Evolutionary conservation across 169 alveolate species (phyloP).

Genomic region (Eimeria necatrix): DNA sequence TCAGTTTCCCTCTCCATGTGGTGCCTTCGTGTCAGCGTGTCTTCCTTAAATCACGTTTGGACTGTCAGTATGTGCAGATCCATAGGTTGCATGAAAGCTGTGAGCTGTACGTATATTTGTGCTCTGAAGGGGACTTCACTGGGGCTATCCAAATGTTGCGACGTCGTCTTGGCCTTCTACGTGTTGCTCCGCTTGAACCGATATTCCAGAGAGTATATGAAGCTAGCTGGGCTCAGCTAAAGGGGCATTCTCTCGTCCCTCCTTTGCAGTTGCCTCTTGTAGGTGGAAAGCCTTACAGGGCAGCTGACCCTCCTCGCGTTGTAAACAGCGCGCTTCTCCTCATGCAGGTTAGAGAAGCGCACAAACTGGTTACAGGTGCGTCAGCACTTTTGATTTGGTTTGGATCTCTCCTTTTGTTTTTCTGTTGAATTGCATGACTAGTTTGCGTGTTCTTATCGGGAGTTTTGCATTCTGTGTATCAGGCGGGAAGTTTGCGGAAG

Average conservation of each 20-base stretch:
- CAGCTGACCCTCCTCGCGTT: conserved; percentile 70
- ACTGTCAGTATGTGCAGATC: too few species aligned
- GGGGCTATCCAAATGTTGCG: conserved; percentile 79
- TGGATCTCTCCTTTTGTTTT: not conserved
- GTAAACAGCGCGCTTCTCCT: conserved; percentile 20
- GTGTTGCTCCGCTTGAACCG: conserved; percentile 78
- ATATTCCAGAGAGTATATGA: conserved; percentile 71
- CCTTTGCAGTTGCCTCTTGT: conserved; percentile 64
- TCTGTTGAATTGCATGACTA: not conserved
- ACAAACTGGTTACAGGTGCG: conserved; percentile 81
- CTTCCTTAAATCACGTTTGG: too few species aligned
- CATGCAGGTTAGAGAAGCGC: conserved; percentile 77
- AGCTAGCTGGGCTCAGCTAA: conserved; percentile 66
- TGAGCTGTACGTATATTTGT: not conserved
- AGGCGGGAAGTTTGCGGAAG: conserved; percentile 85
- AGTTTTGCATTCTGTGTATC: not conserved
- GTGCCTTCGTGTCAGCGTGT: too few species aligned
- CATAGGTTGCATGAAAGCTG: too few species aligned
- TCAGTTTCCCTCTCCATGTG: too few species aligned
- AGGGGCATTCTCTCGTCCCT: conserved; percentile 73
- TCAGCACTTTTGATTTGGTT: too few species aligned
- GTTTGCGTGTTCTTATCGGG: not conserved
- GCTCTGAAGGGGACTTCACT: conserved; percentile 77
- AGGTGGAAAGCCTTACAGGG: conserved; percentile 60
- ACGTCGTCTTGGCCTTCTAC: conserved; percentile 81